Conservation (phyloP, 2,329 filamentous ascomycete species). For the Echinosphaeria canescens region DNA sequence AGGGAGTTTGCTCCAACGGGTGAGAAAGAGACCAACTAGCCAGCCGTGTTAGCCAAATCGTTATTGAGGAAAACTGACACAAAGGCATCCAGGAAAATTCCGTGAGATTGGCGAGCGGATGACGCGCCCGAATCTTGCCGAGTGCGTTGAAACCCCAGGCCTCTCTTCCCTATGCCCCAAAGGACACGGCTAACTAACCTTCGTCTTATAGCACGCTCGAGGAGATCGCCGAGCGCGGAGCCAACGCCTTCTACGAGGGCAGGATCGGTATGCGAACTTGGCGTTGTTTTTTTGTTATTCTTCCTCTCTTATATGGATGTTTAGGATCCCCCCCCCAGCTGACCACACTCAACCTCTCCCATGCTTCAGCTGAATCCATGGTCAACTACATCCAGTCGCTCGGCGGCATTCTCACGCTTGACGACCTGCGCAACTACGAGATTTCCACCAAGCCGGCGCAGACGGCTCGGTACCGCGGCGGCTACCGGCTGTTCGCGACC, state of each 20-base stretch:
- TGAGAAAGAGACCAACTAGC: no score
- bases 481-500: conserved; percentile 46
- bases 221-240: conserved; percentile 48
- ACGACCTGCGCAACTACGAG: conserved; percentile 55
- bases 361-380: conserved; percentile 40
- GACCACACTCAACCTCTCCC: no score
- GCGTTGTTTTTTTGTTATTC: no score
- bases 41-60: background rate
- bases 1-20: conserved; percentile 74
- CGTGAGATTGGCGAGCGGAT: conserved; percentile 56
- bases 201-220: conserved; percentile 35
- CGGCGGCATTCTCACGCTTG: conserved; percentile 72
- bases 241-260: conserved; percentile 14
- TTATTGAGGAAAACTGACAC: conserved; percentile 1
- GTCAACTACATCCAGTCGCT: conserved; percentile 42
- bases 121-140: conserved; percentile 58
- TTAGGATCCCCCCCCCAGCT: no score
- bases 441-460: conserved; percentile 37
- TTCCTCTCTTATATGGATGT: no score
- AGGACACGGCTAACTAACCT: no score
- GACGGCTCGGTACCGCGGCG: conserved; percentile 42
- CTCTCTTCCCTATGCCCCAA: background rate
- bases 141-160: conserved; percentile 10
- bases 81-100: conserved; percentile 27
- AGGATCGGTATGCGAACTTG: conserved; percentile 14